These are phyloP conservation scores for Fennellomyces sp. DNA, from an alignment of 371 early-diverging fungal genomes.

Conservation along the genomic window DNA sequence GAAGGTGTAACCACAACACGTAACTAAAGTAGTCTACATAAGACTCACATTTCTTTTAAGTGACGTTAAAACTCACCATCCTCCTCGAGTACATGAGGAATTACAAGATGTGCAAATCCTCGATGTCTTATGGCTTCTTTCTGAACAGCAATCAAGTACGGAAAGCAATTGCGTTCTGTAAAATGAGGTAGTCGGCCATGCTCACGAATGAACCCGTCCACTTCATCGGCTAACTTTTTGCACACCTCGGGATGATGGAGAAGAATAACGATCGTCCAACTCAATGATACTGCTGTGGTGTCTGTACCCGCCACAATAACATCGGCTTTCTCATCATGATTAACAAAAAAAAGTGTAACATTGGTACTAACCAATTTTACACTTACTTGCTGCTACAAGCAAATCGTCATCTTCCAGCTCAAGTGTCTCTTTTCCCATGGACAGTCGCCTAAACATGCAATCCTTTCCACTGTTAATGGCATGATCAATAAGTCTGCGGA, in stretches of 20 bases:
- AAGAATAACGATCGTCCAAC: conserved; percentile 12
- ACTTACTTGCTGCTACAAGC: background rate
- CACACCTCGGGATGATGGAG: conserved; percentile 12
- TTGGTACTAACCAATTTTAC: too few relatives aligned
- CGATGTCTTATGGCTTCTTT: conserved; percentile 29
- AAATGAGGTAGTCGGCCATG: conserved; percentile 15
- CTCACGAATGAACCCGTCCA: background rate
- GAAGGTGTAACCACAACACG: too few relatives aligned
- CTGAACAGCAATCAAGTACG: conserved; percentile 14
- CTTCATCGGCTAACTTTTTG: conserved; percentile 4
- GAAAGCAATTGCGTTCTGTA: background rate
- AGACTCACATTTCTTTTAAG: too few relatives aligned
- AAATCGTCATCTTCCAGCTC: conserved; percentile 11
- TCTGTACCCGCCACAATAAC: conserved; percentile 8
- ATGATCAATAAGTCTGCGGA: background rate
- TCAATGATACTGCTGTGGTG: conserved; percentile 3
- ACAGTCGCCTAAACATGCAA: conserved; percentile 20
- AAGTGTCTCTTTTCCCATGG: background rate
- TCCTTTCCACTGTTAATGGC: background rate
- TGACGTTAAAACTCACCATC: conserved; percentile 24
- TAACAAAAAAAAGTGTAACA: background rate
- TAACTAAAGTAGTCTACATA: too few relatives aligned
- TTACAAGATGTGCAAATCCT: conserved; percentile 19
- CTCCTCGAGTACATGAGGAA: conserved; percentile 26
- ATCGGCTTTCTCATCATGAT: background rate